These are phyloP conservation scores for Corylus avellana DNA, from an alignment of 306 rosid genomes.

Conservation along the genomic window DNA sequence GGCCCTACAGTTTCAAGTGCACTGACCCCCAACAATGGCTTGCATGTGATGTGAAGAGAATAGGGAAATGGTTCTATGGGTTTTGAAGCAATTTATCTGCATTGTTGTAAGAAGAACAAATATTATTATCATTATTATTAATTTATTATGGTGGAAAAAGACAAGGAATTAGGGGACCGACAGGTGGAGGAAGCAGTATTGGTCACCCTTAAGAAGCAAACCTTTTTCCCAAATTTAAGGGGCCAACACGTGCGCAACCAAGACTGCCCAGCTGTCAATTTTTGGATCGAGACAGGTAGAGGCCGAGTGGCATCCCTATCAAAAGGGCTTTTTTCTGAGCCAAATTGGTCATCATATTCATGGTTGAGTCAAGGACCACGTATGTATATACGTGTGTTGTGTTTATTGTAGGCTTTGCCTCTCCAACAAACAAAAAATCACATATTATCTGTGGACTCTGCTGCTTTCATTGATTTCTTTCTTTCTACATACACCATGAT, in stretches of 20 bases:
- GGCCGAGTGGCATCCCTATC: slow-evolving; percentile 38
- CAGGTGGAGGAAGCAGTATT: not conserved
- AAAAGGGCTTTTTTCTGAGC: slow-evolving; percentile 18
- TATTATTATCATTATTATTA: slow-evolving; percentile 14
- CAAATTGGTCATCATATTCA: slow-evolving; percentile 25
- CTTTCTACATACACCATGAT: slow-evolving; percentile 37
- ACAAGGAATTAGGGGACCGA: slow-evolving; percentile 27
- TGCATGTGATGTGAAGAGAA: slow-evolving; percentile 55
- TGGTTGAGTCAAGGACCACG: slow-evolving; percentile 38
- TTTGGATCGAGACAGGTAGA: slow-evolving; percentile 20
- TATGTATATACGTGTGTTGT: not conserved
- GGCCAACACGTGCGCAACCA: slow-evolving; percentile 42
- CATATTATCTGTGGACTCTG: slow-evolving; percentile 31
- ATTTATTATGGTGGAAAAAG: slow-evolving; percentile 8
- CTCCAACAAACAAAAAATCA: slow-evolving; percentile 7
- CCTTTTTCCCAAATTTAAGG: slow-evolving; percentile 35
- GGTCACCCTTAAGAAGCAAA: slow-evolving; percentile 5
- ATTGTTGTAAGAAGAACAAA: slow-evolving; percentile 16
- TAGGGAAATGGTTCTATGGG: not conserved
- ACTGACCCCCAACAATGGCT: slow-evolving; percentile 32
- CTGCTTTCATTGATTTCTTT: slow-evolving; percentile 32
- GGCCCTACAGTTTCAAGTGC: slow-evolving; percentile 66
- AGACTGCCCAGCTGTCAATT: slow-evolving; percentile 31
- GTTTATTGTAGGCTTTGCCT: not conserved
- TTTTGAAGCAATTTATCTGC: slow-evolving; percentile 22